Evolutionary conservation across 352 stramenopile species (phyloP).

Genomic region (Globisporangium cystogenes): DNA sequence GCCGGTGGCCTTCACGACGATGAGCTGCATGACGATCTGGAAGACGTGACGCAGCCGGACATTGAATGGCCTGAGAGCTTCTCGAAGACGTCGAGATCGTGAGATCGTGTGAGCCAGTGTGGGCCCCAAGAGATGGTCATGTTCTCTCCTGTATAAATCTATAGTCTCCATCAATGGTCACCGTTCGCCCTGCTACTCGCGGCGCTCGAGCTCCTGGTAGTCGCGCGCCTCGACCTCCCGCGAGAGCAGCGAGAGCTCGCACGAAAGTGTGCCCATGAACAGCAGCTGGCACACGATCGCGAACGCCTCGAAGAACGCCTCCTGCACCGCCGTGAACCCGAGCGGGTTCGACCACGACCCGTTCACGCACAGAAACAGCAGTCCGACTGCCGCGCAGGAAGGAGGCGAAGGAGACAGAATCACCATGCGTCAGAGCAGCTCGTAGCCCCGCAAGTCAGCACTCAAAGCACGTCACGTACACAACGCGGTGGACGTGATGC

Average conservation of each 20-base stretch:
- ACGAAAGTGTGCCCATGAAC: conserved; percentile 82
- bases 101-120: too few species aligned
- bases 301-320: conserved; percentile 79
- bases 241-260: conserved; percentile 57
- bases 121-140: too few species aligned
- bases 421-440: background rate
- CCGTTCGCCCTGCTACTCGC: conserved; percentile 32
- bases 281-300: conserved; percentile 85
- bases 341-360: conserved; percentile 72
- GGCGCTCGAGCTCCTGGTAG: conserved; percentile 52
- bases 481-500: conserved; percentile 51
- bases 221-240: conserved; percentile 56
- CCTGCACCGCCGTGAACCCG: conserved; percentile 72
- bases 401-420: background rate
- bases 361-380: conserved; percentile 82
- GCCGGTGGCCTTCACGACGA: too few species aligned
- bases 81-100: too few species aligned
- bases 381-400: conserved; percentile 40
- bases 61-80: too few species aligned
- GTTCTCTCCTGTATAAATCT: too few species aligned
- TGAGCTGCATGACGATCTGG: too few species aligned
- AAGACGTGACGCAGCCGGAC: too few species aligned
- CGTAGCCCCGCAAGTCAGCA: background rate
- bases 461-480: conserved; percentile 37
- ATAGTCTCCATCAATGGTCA: too few species aligned